Percentiles rank a stretch among this genome's conserved stretches.
These are phyloP conservation scores for Sideroxylon spinosum DNA, from an alignment of 179 eudicot species.

Conservation along the genomic window DNA sequence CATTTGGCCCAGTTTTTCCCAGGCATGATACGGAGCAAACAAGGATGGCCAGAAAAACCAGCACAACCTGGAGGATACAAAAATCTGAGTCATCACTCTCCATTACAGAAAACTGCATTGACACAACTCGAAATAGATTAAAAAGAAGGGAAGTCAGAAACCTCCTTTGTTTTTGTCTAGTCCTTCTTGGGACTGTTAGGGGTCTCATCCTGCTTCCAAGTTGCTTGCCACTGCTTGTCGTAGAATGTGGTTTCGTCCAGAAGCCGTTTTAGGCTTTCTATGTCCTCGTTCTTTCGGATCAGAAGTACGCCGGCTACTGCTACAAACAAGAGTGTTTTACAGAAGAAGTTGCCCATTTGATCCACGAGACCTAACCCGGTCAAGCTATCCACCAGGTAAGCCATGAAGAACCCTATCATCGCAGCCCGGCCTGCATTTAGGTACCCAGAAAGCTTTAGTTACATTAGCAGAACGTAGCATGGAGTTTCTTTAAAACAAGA, in stretches of 20 bases:
- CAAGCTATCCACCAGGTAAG: conserved; percentile 45
- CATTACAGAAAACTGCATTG: neutral
- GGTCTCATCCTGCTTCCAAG: conserved; percentile 44
- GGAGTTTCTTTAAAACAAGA: neutral
- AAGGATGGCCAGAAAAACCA: neutral
- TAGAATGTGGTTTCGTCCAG: conserved; percentile 46
- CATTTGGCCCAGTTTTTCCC: neutral
- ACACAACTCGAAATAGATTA: neutral
- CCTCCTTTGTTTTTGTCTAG: conserved; percentile 10
- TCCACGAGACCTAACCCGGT: conserved; percentile 48
- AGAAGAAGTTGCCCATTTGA: conserved; percentile 44
- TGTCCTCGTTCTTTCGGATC: conserved; percentile 33
- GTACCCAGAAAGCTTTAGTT: neutral
- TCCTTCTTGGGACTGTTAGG: conserved; percentile 21
- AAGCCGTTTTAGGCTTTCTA: conserved; percentile 31
- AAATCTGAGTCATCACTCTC: conserved; percentile 1
- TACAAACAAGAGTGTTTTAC: conserved; percentile 35
- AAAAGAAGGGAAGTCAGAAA: conserved; percentile 9
- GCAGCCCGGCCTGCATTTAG: conserved; percentile 40
- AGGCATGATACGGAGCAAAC: neutral
- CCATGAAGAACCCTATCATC: conserved; percentile 55
- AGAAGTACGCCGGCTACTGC: conserved; percentile 35
- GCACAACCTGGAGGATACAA: neutral
- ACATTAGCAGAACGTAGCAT: neutral
- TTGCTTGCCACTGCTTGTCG: conserved; percentile 57